phyloP scores from a whole-genome alignment of 1,139 yeast genomes.

The Magnusiomyces tetraspermus region DNA sequence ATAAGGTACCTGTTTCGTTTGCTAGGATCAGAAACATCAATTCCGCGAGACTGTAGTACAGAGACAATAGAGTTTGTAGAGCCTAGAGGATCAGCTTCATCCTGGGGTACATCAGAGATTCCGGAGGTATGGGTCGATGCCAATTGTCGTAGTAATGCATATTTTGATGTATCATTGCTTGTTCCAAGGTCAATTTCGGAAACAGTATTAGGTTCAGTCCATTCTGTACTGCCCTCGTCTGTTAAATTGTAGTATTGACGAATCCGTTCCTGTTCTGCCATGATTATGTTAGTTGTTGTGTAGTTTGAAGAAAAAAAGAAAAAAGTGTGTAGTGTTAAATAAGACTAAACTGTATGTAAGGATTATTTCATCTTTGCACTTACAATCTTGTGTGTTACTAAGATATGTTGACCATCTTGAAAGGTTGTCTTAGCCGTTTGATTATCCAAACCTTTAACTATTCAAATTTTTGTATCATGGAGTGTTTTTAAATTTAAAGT shows the following conservation, averaged over 20 bases:
- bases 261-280: constrained; percentile 12
- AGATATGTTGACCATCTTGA: no score
- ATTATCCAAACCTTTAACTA: no score
- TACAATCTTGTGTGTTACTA: no score
- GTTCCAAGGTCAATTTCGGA: constrained; percentile 9
- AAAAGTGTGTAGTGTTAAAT: not conserved
- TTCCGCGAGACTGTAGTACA: constrained; percentile 26
- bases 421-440: no score
- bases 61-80: constrained; percentile 27
- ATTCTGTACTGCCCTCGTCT: constrained; percentile 25
- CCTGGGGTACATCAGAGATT: constrained; percentile 21
- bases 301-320: not conserved
- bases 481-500: no score
- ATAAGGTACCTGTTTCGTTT: constrained; percentile 47
- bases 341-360: not conserved
- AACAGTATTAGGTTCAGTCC: constrained; percentile 21
- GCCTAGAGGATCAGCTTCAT: constrained; percentile 35
- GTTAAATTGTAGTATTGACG: constrained; percentile 23
- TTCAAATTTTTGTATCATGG: no score
- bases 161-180: constrained; percentile 14
- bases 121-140: constrained; percentile 17
- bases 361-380: no score
- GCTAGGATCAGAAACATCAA: constrained; percentile 24
- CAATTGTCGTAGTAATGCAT: constrained; percentile 24
- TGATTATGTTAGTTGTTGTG: not conserved